These are phyloP conservation scores for Wickerhamomyces chambardii DNA, from an alignment of 805 yeast genomes.

Conservation along the genomic window DNA sequence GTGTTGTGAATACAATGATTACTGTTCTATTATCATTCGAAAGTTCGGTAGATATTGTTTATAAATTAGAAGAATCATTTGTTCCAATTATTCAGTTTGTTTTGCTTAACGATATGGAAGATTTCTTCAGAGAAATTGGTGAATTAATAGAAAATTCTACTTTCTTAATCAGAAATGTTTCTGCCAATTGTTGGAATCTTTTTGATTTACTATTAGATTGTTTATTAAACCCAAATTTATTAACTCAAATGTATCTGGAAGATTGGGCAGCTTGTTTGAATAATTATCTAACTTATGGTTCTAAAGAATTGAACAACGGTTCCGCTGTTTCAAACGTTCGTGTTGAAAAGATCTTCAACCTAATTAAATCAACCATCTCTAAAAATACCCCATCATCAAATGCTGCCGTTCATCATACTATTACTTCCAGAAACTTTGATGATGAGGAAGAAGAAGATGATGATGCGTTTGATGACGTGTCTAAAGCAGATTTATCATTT, in stretches of 20 bases:
- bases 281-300: slow-evolving; percentile 61
- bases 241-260: slow-evolving; percentile 61
- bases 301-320: slow-evolving; percentile 15
- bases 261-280: slow-evolving; percentile 69
- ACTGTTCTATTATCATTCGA: slow-evolving; percentile 80
- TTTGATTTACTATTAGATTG: slow-evolving; percentile 40
- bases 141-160: slow-evolving; percentile 69
- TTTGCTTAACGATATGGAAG: slow-evolving; percentile 55
- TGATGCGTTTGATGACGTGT: slow-evolving; percentile 41
- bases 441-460: slow-evolving; percentile 24
- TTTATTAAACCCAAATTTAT: slow-evolving; percentile 27
- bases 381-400: slow-evolving; percentile 1
- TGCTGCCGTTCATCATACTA: background rate
- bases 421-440: slow-evolving; percentile 14
- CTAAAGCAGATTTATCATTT: slow-evolving; percentile 44
- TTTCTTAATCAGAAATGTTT: slow-evolving; percentile 46
- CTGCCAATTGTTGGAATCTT: slow-evolving; percentile 69
- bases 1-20: slow-evolving; percentile 72
- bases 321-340: slow-evolving; percentile 2
- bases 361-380: slow-evolving; percentile 33
- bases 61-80: slow-evolving; percentile 55
- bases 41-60: slow-evolving; percentile 60
- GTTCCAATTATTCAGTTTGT: slow-evolving; percentile 64
- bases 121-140: slow-evolving; percentile 68
- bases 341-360: slow-evolving; percentile 33